These are phyloP conservation scores for Fusarium sp. DNA, from an alignment of 2,329 filamentous ascomycete species.

Conservation along the genomic window DNA sequence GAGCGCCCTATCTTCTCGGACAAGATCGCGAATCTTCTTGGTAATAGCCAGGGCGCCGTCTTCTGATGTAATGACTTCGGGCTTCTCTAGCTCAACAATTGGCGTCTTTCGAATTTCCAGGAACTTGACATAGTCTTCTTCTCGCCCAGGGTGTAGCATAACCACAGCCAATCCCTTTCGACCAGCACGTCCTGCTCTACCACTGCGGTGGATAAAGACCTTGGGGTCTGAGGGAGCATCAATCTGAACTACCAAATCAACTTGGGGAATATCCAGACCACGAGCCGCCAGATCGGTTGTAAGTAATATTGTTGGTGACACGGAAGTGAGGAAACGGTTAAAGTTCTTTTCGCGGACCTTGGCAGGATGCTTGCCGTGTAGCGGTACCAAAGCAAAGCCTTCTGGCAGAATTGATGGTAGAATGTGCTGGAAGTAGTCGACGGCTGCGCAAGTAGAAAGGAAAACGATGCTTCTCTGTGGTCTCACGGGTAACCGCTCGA, in stretches of 20 bases:
- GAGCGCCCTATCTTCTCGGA: conserved; percentile 62
- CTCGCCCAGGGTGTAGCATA: conserved; percentile 81
- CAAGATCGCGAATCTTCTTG: conserved; percentile 66
- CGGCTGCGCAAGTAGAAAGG: conserved; percentile 89
- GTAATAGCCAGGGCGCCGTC: conserved; percentile 66
- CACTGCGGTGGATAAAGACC: conserved; percentile 92
- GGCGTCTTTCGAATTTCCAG: conserved; percentile 87
- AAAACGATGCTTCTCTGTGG: conserved; percentile 91
- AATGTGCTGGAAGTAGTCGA: conserved; percentile 90
- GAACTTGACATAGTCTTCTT: conserved; percentile 90
- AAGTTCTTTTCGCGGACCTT: conserved; percentile 91
- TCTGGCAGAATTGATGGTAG: conserved; percentile 75
- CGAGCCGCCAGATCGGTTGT: conserved; percentile 93
- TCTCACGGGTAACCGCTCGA: conserved; percentile 71
- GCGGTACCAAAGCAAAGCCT: conserved; percentile 73
- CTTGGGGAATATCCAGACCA: conserved; percentile 88
- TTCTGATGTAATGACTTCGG: conserved; percentile 64
- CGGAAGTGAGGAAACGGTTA: conserved; percentile 75
- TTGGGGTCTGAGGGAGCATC: conserved; percentile 87
- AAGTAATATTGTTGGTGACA: conserved; percentile 79
- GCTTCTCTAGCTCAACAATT: conserved; percentile 68
- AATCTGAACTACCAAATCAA: conserved; percentile 89
- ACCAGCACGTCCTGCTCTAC: conserved; percentile 87
- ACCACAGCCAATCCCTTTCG: conserved; percentile 84
- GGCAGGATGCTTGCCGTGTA: conserved; percentile 91